Evolutionary conservation across 805 yeast genomes (phyloP).

Genomic region (Millerago galiae): DNA sequence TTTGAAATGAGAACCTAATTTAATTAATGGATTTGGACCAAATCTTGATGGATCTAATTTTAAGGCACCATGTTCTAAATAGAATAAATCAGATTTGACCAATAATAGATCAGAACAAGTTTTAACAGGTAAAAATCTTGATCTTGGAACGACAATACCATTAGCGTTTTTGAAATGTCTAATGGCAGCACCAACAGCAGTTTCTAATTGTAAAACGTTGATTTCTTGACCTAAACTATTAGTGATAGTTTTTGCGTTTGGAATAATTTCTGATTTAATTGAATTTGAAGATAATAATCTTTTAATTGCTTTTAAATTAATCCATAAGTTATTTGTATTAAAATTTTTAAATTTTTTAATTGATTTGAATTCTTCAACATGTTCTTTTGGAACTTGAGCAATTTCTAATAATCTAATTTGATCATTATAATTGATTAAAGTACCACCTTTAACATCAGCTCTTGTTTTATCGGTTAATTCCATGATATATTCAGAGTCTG

Average conservation of each 20-base stretch:
- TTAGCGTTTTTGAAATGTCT: constrained; percentile 92
- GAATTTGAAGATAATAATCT: constrained; percentile 80
- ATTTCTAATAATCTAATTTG: constrained; percentile 91
- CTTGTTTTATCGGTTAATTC: constrained; percentile 98
- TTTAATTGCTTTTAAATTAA: constrained; percentile 89
- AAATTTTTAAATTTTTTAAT: constrained; percentile 97
- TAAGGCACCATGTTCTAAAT: constrained; percentile 85
- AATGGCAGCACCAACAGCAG: constrained; percentile 99
- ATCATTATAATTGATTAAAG: constrained; percentile 93
- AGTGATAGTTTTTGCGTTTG: constrained; percentile 80
- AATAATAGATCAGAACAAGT: constrained; percentile 91
- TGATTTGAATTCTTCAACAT: constrained; percentile 95
- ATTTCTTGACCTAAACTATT: constrained; percentile 65
- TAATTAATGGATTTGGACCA: constrained; percentile 88
- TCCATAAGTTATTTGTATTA: constrained; percentile 98
- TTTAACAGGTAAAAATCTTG: constrained; percentile 96
- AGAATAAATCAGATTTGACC: constrained; percentile 92
- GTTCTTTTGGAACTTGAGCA: constrained; percentile 98
- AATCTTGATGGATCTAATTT: constrained; percentile 78
- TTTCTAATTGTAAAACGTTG: constrained; percentile 90
- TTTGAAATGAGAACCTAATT: constrained; percentile 94
- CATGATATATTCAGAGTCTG: constrained; percentile 93
- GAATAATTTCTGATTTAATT: constrained; percentile 89
- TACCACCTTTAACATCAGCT: constrained; percentile 99
- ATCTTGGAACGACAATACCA: constrained; percentile 97